Evolutionary conservation across 2,329 filamentous ascomycete genomes (phyloP), one percentile per base, ranked within the genome.

Genomic region (Herpotrichia juniperi): DNA sequence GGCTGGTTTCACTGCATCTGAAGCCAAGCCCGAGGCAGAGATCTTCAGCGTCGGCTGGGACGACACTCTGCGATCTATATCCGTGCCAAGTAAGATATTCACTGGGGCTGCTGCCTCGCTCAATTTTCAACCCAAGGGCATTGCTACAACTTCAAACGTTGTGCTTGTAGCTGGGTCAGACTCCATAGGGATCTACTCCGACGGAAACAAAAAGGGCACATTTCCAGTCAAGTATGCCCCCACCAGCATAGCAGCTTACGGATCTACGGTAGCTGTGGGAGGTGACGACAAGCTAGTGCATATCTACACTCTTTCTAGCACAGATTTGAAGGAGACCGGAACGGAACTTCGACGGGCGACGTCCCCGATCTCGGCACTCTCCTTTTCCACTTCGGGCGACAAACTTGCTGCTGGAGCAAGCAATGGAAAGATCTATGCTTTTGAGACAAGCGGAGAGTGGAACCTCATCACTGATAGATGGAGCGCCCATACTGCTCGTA

Each of bases 31-130:
- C 34, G 72, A 73, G 51, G 71, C 72, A 26, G 68, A 86, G 59
- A 84, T 91, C n/a, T 93, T 90, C 76, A 93, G 88, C 66, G 89
- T 93, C 47, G 93, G 88, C 57, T 99, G 93, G 94, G 94, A 99
- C 69, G 94, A 99, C 72, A 91, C 88, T 1, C 80, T 97, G 30
- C 88, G 92, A 56, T 88, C 84, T 37, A 82, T 96, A 30, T 92
- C 96, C 59, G 82, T 88, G 52, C 82, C 86, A 1, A 85, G 87
- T 46, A 88, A 86, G 65, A 90, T 87, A 0, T 97, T 96, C 72
- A 81, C 87, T 5, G 91, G 89, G 49, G 81, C 82, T 44, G 79
- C 85, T 1, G 76, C 82, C 26, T 87, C 89, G 67, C 82, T 96
- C 17, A 80, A 84, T 2, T 88, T 87, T 16, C 94, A 97, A 68